Percentiles rank a stretch among this genome's conserved stretches.
Evolutionary conservation across 331 rosid species (phyloP).

Genomic region (Erythrophleum ivorense): DNA sequence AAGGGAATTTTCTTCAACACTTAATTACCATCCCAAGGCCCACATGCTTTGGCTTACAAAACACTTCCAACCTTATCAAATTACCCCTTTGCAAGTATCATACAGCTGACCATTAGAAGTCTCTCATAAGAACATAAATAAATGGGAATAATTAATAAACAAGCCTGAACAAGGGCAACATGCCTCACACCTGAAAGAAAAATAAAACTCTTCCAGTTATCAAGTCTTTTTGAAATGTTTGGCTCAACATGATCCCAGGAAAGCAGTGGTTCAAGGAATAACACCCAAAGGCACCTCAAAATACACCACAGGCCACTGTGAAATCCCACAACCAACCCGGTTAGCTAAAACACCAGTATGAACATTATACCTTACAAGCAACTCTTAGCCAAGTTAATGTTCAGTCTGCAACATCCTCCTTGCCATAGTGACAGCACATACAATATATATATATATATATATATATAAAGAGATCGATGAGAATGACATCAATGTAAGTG

Average conservation of each 20-base stretch:
- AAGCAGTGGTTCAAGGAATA: background rate
- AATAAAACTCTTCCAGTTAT: background rate
- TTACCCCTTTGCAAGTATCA: background rate
- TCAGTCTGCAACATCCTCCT: background rate
- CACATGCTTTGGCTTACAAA: background rate
- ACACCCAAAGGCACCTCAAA: background rate
- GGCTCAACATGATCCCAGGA: background rate
- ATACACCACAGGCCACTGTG: background rate
- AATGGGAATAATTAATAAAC: background rate
- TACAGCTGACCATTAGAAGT: background rate
- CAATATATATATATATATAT: background rate
- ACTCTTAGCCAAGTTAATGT: background rate
- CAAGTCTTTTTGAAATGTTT: background rate
- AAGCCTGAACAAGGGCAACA: background rate
- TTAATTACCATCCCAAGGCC: background rate
- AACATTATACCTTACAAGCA: background rate
- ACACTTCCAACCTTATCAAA: background rate
- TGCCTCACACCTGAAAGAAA: background rate
- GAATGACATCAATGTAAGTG: background rate
- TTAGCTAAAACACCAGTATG: background rate
- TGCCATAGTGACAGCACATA: background rate
- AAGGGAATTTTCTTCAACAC: background rate
- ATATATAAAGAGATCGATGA: background rate
- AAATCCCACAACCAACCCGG: background rate
- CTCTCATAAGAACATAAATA: background rate